Evolutionary conservation across 352 stramenopile species (phyloP).

Genomic region (Albugo candida): DNA sequence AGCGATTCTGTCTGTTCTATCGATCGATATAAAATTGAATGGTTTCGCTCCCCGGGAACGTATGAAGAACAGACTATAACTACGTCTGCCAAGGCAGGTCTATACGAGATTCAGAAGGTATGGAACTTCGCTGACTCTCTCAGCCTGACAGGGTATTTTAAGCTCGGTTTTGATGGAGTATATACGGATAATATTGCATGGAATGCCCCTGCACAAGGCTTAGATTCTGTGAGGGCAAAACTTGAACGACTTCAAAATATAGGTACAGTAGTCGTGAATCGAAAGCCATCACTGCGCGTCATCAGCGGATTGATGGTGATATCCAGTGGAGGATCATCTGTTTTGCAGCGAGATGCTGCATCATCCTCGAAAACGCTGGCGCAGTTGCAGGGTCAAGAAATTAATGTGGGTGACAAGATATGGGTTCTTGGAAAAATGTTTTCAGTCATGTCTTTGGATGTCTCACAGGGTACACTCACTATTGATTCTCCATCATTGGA

Average conservation of each 20-base stretch:
- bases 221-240: slow-evolving; percentile 44
- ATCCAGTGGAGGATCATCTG: no score
- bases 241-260: slow-evolving; percentile 44
- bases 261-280: slow-evolving; percentile 35
- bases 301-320: slow-evolving; percentile 11
- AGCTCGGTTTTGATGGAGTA: slow-evolving; percentile 34
- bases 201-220: slow-evolving; percentile 29
- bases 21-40: slow-evolving; percentile 57
- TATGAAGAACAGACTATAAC: slow-evolving; percentile 58
- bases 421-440: slow-evolving; percentile 31
- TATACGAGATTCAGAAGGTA: slow-evolving; percentile 45
- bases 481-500: slow-evolving; percentile 1
- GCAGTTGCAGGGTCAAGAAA: slow-evolving; percentile 1
- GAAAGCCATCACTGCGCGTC: slow-evolving; percentile 20
- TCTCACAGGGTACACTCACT: slow-evolving; percentile 4
- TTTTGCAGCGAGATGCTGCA: background rate
- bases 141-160: slow-evolving; percentile 45
- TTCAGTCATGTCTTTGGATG: slow-evolving; percentile 9
- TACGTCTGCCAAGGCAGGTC: slow-evolving; percentile 36
- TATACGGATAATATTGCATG: slow-evolving; percentile 43
- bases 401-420: slow-evolving; percentile 13
- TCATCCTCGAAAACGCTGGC: slow-evolving; percentile 2
- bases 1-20: slow-evolving; percentile 13
- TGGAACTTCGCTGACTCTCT: slow-evolving; percentile 31
- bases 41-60: slow-evolving; percentile 34